Evolutionary conservation across 495 filamentous ascomycete genomes (phyloP), one percentile per base, ranked within the genome.

Genomic region (Penicillium arizonense): DNA sequence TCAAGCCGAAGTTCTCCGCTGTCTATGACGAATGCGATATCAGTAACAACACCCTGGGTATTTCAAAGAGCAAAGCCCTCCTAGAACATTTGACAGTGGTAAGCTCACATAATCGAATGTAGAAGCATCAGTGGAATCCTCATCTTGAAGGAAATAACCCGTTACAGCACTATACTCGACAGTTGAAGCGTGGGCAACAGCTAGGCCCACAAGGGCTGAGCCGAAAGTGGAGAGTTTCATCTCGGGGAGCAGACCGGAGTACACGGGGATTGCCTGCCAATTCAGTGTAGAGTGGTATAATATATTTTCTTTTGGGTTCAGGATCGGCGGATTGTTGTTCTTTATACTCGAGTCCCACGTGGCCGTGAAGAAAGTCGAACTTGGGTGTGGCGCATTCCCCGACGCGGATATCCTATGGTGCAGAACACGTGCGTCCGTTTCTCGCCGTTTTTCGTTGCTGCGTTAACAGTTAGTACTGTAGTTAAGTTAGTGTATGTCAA

Each of bases 61-160:
- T 12, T 8, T 33, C 13, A 20, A 20, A 30, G 2, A 18, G 18
- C 18, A 18, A 18, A 18, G 18, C 18, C 18, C 18, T 18, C 18
- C 18, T 18, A 18, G 18, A 1, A 18, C 18, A 18, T 18, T 18
- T 18, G 18, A 18, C 1, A 18, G 1, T 18, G 18, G 18, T 18
- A 18, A 18, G 18, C 74, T 44, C 68, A 87, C 84, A 63, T 84
- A 91, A 64, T 88, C 83, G 65, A 90, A 91, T 1, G 74, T 81
- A 11, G 70, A 68, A 1, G 82, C 58, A 60, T 88, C 75, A 2
- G 87, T 91, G 8, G 73, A 64, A 1, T 71, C 70, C 43, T 87
- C 77, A 67, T 90, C 87, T 65, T 91, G 88, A 13, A 80, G 66
- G 62, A 91, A 91, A 63, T 84, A 88, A 2, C 85, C 88, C 5